These are phyloP conservation scores for Geosmithia putterillii DNA, from an alignment of 2,329 filamentous ascomycete species.

Conservation along the genomic window DNA sequence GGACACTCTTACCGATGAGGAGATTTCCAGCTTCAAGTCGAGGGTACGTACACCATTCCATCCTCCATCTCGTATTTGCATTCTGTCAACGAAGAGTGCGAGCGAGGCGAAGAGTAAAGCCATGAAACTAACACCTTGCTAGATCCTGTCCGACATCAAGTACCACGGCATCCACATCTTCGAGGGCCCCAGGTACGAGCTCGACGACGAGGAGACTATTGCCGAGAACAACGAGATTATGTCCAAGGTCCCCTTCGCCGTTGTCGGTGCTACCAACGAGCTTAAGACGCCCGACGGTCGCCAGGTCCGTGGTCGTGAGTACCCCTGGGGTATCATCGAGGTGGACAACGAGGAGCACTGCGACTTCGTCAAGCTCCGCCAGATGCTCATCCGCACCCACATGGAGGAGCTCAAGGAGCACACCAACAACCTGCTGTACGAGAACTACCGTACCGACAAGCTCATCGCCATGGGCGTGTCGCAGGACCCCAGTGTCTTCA, in stretches of 20 bases:
- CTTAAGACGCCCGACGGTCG: conserved; percentile 84
- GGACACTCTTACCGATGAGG: conserved; percentile 94
- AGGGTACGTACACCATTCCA: conserved; percentile 53
- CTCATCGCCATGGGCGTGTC: conserved; percentile 96
- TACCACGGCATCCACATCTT: conserved; percentile 98
- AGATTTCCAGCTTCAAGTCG: conserved; percentile 88
- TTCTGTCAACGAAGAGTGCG: no score
- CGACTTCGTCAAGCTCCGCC: conserved; percentile 98
- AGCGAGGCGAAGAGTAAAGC: no score
- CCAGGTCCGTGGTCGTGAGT: conserved; percentile 88
- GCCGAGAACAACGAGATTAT: conserved; percentile 99
- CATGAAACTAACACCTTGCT: conserved; percentile 9
- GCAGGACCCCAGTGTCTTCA: conserved; percentile 98
- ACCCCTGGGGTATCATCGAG: conserved; percentile 97
- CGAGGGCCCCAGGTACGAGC: conserved; percentile 94
- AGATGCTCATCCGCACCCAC: conserved; percentile 99
- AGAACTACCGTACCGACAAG: conserved; percentile 99
- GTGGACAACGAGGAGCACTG: conserved; percentile 99
- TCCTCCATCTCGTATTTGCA: not conserved
- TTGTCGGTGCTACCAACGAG: conserved; percentile 93
- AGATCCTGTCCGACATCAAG: conserved; percentile 96
- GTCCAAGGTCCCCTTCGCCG: conserved; percentile 98
- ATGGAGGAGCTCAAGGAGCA: conserved; percentile 99
- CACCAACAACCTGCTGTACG: conserved; percentile 97
- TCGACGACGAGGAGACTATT: conserved; percentile 98